Conservation (phyloP, 371 early-diverging fungal species). For the Blakeslea trispora region DNA sequence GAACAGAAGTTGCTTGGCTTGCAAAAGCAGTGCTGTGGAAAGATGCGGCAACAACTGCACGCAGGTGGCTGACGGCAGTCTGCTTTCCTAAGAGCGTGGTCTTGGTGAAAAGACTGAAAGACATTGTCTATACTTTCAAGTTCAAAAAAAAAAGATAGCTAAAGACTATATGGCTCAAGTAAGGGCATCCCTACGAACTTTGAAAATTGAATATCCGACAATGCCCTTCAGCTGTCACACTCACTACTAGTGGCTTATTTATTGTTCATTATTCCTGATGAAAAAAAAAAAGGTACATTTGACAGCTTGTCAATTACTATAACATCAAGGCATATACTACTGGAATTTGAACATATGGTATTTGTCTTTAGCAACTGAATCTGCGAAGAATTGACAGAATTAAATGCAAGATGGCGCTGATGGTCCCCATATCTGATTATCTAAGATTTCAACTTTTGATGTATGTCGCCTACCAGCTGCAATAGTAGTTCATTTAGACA, state of each 20-base stretch:
- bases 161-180: too few relatives aligned
- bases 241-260: background rate
- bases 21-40: constrained; percentile 31
- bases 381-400: too few relatives aligned
- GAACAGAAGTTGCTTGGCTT: constrained; percentile 30
- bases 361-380: too few relatives aligned
- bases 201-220: background rate
- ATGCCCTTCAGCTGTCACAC: background rate
- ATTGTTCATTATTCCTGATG: background rate
- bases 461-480: too few relatives aligned
- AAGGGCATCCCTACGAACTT: background rate
- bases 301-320: too few relatives aligned
- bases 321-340: too few relatives aligned
- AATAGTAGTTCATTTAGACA: too few relatives aligned
- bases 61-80: constrained; percentile 10
- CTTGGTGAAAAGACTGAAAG: constrained; percentile 21
- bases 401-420: too few relatives aligned
- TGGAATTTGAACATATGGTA: too few relatives aligned
- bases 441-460: too few relatives aligned
- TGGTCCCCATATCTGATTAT: too few relatives aligned
- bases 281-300: background rate
- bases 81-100: constrained; percentile 5
- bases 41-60: constrained; percentile 25
- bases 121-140: constrained; percentile 1
- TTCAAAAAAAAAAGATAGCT: background rate